Conservation (phyloP, 108 stramenopile genomes). For the Phaeodactylum tricornutum region DNA sequence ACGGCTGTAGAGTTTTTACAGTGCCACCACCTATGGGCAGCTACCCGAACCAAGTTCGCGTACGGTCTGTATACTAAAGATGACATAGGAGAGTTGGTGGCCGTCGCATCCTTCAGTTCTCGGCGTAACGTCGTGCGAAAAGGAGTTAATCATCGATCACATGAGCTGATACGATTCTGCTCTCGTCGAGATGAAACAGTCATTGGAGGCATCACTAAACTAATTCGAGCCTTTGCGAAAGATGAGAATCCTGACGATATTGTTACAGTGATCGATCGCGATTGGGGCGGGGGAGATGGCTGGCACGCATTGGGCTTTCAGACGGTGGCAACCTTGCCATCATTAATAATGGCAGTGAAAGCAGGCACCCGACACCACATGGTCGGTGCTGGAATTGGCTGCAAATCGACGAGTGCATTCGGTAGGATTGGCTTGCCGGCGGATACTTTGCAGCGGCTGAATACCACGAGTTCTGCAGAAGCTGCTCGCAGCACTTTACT, state of each 20-base stretch:
- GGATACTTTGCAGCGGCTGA: background rate
- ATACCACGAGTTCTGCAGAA: background rate
- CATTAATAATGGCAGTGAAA: conserved; percentile 38
- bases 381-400: conserved; percentile 11
- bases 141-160: conserved; percentile 17
- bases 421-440: background rate
- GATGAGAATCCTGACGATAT: conserved; percentile 37
- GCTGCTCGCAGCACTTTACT: background rate
- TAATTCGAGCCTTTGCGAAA: conserved; percentile 32
- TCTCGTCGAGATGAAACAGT: conserved; percentile 26
- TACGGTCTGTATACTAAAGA: conserved; percentile 40
- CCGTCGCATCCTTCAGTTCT: conserved; percentile 49
- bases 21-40: conserved; percentile 59
- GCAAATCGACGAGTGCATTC: too few species aligned
- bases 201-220: conserved; percentile 56
- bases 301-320: conserved; percentile 42
- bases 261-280: conserved; percentile 65
- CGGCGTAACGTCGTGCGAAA: conserved; percentile 29
- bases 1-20: conserved; percentile 42
- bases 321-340: conserved; percentile 35
- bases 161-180: conserved; percentile 62
- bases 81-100: conserved; percentile 38
- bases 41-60: conserved; percentile 37
- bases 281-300: conserved; percentile 46
- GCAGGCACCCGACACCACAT: conserved; percentile 10